These are phyloP conservation scores for Aspergillus sp. DNA, from an alignment of 2,329 filamentous ascomycete species.

Conservation along the genomic window DNA sequence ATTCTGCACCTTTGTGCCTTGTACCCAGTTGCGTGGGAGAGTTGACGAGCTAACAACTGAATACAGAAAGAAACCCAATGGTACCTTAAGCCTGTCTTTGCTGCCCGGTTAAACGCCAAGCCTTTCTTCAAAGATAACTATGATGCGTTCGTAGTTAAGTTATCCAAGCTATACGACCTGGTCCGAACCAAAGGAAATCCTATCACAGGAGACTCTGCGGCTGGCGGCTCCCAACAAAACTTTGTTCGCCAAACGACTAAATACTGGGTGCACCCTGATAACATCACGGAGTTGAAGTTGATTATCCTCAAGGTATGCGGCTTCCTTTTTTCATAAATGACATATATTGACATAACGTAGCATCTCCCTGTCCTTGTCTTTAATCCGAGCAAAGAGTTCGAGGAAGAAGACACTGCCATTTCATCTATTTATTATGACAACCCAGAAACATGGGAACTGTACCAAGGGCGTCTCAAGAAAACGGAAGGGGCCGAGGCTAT, in stretches of 20 bases:
- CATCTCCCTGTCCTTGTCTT: slow-evolving; percentile 96
- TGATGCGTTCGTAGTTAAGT: slow-evolving; percentile 89
- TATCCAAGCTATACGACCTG: slow-evolving; percentile 92
- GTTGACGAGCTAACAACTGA: slow-evolving; percentile 1
- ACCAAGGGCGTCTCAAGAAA: slow-evolving; percentile 93
- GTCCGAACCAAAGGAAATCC: slow-evolving; percentile 92
- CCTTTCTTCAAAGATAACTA: slow-evolving; percentile 99
- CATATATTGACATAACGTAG: slow-evolving; percentile 29
- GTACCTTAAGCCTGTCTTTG: slow-evolving; percentile 94
- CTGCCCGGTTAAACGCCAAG: slow-evolving; percentile 88
- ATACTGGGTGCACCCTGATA: slow-evolving; percentile 99
- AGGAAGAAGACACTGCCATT: slow-evolving; percentile 85
- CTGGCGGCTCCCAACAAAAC: slow-evolving; percentile 88
- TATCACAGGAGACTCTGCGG: slow-evolving; percentile 84
- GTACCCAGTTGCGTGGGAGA: neutral
- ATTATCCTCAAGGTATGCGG: slow-evolving; percentile 80
- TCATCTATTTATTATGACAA: slow-evolving; percentile 99
- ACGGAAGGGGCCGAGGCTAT: slow-evolving; percentile 97
- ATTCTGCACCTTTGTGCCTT: slow-evolving; percentile 32
- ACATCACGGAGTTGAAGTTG: slow-evolving; percentile 96
- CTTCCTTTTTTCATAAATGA: neutral
- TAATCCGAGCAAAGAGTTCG: slow-evolving; percentile 96
- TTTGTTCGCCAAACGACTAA: slow-evolving; percentile 98
- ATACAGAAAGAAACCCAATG: slow-evolving; percentile 85
- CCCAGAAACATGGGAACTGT: slow-evolving; percentile 87